phyloP scores from a whole-genome alignment of 1,284 basidiomycete genomes.

The Inonotus obliquus region DNA sequence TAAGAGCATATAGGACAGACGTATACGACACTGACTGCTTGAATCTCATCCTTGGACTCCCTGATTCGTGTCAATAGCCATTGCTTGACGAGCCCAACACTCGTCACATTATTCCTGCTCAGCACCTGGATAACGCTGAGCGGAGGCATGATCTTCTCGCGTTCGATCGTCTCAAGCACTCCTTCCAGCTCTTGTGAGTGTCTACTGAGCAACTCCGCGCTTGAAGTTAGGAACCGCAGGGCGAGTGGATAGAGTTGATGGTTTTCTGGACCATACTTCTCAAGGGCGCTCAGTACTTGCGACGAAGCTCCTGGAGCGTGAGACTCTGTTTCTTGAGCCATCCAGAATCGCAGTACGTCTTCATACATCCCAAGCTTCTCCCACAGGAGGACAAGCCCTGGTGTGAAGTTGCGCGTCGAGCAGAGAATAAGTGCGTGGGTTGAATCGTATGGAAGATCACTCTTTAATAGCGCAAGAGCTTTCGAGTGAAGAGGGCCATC shows the following conservation, averaged over 20 bases:
- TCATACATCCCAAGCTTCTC: conserved; percentile 96
- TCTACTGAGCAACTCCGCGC: conserved; percentile 58
- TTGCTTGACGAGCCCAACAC: conserved; percentile 85
- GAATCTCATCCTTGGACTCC: conserved; percentile 71
- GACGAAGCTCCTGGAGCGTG: conserved; percentile 42
- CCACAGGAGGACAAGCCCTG: conserved; percentile 86
- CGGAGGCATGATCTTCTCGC: conserved; percentile 79
- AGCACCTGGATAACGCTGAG: conserved; percentile 86
- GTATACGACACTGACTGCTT: conserved; percentile 51
- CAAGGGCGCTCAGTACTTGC: conserved; percentile 71
- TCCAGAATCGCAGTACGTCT: conserved; percentile 90
- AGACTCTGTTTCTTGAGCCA: conserved; percentile 55
- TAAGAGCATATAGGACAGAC: conserved; percentile 6
- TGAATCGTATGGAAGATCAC: conserved; percentile 76
- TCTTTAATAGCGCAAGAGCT: conserved; percentile 63
- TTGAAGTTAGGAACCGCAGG: conserved; percentile 86
- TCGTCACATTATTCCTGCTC: conserved; percentile 82
- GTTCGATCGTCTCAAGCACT: conserved; percentile 75
- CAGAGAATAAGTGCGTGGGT: conserved; percentile 93
- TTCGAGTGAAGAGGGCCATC: conserved; percentile 39
- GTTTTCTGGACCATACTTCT: conserved; percentile 66
- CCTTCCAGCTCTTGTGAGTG: conserved; percentile 70
- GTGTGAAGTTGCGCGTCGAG: conserved; percentile 76
- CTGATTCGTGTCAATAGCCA: conserved; percentile 82
- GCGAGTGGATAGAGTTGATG: conserved; percentile 85